Base-by-base conservation (phyloP, 306 rosid species). In the Sophora flavescens region DNA sequence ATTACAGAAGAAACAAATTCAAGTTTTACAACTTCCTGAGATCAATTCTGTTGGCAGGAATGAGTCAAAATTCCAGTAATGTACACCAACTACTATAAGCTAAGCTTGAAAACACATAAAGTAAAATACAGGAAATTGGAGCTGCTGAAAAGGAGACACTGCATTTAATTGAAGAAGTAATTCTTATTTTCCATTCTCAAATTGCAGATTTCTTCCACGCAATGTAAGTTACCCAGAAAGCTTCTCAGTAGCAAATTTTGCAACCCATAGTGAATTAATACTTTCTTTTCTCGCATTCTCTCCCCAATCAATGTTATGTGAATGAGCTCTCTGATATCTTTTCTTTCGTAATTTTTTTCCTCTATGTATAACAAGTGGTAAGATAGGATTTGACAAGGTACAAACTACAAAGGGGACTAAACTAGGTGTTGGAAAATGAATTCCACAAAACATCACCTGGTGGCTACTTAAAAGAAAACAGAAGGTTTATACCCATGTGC, bases 1-100 rank as follows among this genome's bases (percentile, higher is more conserved):
- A 74, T 81, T 42, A 79, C 68, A 78, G 54, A 75, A 66, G 78
- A 44, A 78, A 63, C 56, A 70, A 70, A 80, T n/a, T 35, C 58
- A 26, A 54, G 81, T 35, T 13, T 77, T 41, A 54, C 58, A 78
- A 41, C 51, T 63, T 52, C 42, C 36, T 13, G 41, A 38, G 8
- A 60, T 64, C 58, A 63, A 39, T 9, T 71, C 63, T 28, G 41
- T 38, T 64, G 47, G 71, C 70, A 71, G 57, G 63, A 64, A 59
- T 78, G 39, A 45, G 22, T 67, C 9, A 44, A 52, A 50, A 48
- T 41, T 54, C 30, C 73, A 17, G 33, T 32, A 26, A 28, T 0
- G 8, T 1, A 69, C 52, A 71, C 38, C 54, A 75, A 62, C 57
- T 61, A 28, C 54, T 33, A 44, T 45, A 30, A 45, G 59, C 59